phyloP scores from a whole-genome alignment of 179 eudicot genomes.

The Beta corolliflora region DNA sequence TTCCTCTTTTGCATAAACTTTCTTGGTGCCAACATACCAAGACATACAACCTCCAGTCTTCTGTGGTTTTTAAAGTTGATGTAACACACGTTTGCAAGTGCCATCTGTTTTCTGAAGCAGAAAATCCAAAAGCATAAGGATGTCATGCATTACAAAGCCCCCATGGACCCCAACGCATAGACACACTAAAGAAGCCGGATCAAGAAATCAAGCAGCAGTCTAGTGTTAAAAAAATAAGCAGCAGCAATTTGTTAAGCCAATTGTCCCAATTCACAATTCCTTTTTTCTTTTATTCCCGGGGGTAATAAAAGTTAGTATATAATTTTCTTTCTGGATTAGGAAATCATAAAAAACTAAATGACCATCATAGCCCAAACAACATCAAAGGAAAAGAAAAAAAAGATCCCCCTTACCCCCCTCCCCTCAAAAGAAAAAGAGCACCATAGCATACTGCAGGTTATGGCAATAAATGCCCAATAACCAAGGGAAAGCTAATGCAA shows the following conservation, averaged over 20 bases:
- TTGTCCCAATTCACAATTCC: background rate
- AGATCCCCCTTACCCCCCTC: too few relatives aligned
- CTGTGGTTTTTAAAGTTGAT: slow-evolving; percentile 42
- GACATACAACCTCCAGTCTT: slow-evolving; percentile 62
- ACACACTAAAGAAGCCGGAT: background rate
- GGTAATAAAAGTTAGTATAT: background rate
- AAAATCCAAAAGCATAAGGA: slow-evolving; percentile 21
- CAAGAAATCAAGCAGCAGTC: background rate
- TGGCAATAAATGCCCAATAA: background rate
- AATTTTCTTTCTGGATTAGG: background rate
- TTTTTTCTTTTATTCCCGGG: background rate
- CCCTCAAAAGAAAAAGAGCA: too few relatives aligned
- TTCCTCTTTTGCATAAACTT: slow-evolving; percentile 90
- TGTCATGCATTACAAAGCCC: slow-evolving; percentile 14
- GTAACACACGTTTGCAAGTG: slow-evolving; percentile 34
- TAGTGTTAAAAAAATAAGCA: background rate
- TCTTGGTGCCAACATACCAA: slow-evolving; percentile 81
- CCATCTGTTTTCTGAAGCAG: slow-evolving; percentile 52
- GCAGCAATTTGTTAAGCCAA: background rate
- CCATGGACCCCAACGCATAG: background rate
- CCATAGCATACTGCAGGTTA: background rate
- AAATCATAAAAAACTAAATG: background rate
- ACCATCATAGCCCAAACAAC: background rate
- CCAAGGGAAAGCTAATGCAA: too few relatives aligned
- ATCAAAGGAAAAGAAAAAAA: background rate